These are phyloP conservation scores for Dioszegia aurantiaca DNA, from an alignment of 768 basidiomycete species.

Conservation along the genomic window DNA sequence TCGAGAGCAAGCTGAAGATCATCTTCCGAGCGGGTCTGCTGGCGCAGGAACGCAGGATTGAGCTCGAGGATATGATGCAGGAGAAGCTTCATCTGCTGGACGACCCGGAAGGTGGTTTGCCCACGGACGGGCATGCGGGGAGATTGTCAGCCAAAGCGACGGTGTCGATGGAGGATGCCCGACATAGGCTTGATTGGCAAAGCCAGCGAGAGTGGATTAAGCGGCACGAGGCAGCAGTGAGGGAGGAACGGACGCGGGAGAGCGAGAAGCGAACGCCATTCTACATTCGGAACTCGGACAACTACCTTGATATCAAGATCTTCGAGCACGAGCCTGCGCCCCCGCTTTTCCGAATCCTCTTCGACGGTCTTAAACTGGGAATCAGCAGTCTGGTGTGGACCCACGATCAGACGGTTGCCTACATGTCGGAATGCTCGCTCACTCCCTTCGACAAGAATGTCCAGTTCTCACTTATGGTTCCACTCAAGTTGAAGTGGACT, in stretches of 20 bases:
- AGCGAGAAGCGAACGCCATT: constrained; percentile 55
- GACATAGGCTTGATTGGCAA: constrained; percentile 64
- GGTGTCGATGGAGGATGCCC: constrained; percentile 69
- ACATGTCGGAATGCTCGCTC: constrained; percentile 62
- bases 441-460: constrained; percentile 67
- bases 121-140: too few relatives aligned
- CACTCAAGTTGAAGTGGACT: constrained; percentile 71
- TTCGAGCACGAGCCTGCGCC: constrained; percentile 51
- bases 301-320: constrained; percentile 52
- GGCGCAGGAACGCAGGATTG: constrained; percentile 67
- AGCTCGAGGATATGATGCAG: constrained; percentile 75
- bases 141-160: constrained; percentile 48
- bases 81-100: constrained; percentile 62
- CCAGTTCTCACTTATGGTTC: constrained; percentile 73
- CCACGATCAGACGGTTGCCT: constrained; percentile 51
- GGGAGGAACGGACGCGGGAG: constrained; percentile 57
- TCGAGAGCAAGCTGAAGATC: constrained; percentile 72
- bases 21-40: constrained; percentile 71
- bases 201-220: constrained; percentile 73
- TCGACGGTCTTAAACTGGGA: constrained; percentile 62
- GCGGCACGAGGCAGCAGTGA: constrained; percentile 57
- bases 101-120: constrained; percentile 7
- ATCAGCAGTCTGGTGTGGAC: constrained; percentile 65
- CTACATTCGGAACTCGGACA: constrained; percentile 53
- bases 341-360: constrained; percentile 68